Conservation (phyloP, 345 rosid species). For the Cardamine occulta region DNA sequence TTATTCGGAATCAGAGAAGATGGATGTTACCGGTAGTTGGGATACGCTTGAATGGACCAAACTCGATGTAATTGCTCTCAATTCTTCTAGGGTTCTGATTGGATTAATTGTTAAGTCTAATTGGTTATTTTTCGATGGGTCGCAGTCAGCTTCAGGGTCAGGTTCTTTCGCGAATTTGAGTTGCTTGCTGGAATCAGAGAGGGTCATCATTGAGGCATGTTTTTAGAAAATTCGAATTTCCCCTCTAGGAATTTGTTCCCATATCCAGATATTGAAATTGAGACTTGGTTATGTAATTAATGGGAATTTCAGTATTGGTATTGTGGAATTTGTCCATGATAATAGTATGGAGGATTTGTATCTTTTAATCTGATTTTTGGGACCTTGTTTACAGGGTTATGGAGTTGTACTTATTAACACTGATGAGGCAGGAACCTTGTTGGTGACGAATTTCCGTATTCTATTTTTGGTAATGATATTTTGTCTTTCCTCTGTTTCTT, state of each 20-base stretch:
- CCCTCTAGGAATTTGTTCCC: not conserved
- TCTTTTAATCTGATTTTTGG: not conserved
- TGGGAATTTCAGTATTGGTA: not conserved
- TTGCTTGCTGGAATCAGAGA: conserved; percentile 82
- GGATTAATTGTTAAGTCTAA: not conserved
- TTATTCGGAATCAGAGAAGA: conserved; percentile 54
- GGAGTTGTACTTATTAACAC: conserved; percentile 95
- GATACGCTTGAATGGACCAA: conserved; percentile 86
- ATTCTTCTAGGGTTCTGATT: conserved; percentile 36
- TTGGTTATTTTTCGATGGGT: conserved; percentile 14
- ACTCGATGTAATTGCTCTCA: conserved; percentile 54
- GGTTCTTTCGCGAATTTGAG: conserved; percentile 57
- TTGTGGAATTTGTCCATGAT: conserved; percentile 10
- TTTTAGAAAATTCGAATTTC: not conserved
- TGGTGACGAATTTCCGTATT: conserved; percentile 93
- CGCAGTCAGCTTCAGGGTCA: conserved; percentile 57
- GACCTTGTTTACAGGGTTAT: conserved; percentile 57
- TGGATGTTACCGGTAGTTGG: conserved; percentile 81
- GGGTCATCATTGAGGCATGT: conserved; percentile 65
- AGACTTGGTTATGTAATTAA: conserved; percentile 14
- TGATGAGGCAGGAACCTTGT: conserved; percentile 85
- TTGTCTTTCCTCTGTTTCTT: conserved; percentile 25
- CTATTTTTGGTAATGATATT: conserved; percentile 78
- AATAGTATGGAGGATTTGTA: not conserved
- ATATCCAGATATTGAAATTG: not conserved